Conservation (phyloP, 805 yeast genomes). For the Candida sonorensis region DNA sequence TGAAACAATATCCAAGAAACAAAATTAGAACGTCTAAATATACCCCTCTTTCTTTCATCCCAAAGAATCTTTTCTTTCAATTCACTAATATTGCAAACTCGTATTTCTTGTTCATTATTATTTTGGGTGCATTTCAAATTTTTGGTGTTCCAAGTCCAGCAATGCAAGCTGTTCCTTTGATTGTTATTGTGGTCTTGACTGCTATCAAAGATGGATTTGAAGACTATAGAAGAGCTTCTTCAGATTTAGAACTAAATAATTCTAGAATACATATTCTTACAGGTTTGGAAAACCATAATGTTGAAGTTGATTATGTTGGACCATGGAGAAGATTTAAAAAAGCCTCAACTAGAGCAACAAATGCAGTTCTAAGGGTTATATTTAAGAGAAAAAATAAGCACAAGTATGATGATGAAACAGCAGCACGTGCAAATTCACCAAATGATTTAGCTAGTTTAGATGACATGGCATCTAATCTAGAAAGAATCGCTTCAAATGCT, state of each 20-base stretch:
- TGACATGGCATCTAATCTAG: too few species aligned
- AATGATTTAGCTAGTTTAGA: too few species aligned
- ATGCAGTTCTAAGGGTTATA: background rate
- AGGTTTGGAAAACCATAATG: slow-evolving; percentile 54
- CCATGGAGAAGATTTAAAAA: slow-evolving; percentile 69
- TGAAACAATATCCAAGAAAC: slow-evolving; percentile 40
- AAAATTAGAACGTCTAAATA: slow-evolving; percentile 59
- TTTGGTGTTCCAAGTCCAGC: slow-evolving; percentile 74
- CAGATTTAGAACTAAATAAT: slow-evolving; percentile 65
- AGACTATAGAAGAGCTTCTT: slow-evolving; percentile 58
- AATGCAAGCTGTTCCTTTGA: slow-evolving; percentile 72
- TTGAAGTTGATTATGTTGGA: slow-evolving; percentile 44
- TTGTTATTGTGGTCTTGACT: slow-evolving; percentile 69
- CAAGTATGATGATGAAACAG: too few species aligned
- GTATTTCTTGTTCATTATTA: slow-evolving; percentile 49
- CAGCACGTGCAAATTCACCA: too few species aligned
- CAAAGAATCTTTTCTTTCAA: slow-evolving; percentile 48
- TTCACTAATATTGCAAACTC: slow-evolving; percentile 54
- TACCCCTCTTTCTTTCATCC: slow-evolving; percentile 51
- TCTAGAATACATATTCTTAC: slow-evolving; percentile 50
- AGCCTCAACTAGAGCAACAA: slow-evolving; percentile 27
- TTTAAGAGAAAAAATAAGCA: background rate
- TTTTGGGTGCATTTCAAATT: slow-evolving; percentile 55
- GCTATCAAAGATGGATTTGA: slow-evolving; percentile 75
- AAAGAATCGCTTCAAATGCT: slow-evolving; percentile 9